These are phyloP conservation scores for Phyllosticta paracitricarpa DNA, from an alignment of 2,329 filamentous ascomycete species.

Conservation along the genomic window DNA sequence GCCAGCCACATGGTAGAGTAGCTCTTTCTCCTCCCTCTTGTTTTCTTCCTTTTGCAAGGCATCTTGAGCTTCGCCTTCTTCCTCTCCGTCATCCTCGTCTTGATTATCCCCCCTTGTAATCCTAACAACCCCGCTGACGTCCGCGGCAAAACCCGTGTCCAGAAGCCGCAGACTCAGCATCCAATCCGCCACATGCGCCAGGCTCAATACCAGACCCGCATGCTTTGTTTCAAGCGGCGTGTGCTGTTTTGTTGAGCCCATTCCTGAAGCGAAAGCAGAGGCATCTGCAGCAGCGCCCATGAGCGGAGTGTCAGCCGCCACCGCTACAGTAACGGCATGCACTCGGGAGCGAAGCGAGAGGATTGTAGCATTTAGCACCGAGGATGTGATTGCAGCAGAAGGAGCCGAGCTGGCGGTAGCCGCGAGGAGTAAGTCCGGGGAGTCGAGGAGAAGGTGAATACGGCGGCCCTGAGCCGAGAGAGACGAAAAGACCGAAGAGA, in stretches of 20 bases:
- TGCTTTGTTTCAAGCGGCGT: slow-evolving; percentile 62
- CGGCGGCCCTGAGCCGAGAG: slow-evolving; percentile 14
- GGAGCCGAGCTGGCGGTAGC: slow-evolving; percentile 20
- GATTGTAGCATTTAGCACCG: slow-evolving; percentile 19
- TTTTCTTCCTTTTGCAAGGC: slow-evolving; percentile 17
- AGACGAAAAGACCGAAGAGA: slow-evolving; percentile 15
- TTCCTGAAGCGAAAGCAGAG: slow-evolving; percentile 17
- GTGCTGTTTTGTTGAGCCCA: slow-evolving; percentile 20
- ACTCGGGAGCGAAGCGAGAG: slow-evolving; percentile 39
- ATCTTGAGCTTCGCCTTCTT: slow-evolving; percentile 14
- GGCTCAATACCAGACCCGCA: slow-evolving; percentile 57
- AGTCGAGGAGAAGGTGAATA: slow-evolving; percentile 36
- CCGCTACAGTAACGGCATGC: slow-evolving; percentile 55
- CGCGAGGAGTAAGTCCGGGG: slow-evolving; percentile 34
- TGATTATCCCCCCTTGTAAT: slow-evolving; percentile 51
- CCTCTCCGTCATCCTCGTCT: slow-evolving; percentile 27
- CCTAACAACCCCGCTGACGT: slow-evolving; percentile 81
- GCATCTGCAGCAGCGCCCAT: slow-evolving; percentile 38
- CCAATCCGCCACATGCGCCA: slow-evolving; percentile 65
- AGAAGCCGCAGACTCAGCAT: slow-evolving; percentile 64
- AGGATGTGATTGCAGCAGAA: slow-evolving; percentile 13
- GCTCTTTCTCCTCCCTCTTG: slow-evolving; percentile 50
- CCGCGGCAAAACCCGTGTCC: slow-evolving; percentile 79
- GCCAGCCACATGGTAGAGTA: slow-evolving; percentile 68
- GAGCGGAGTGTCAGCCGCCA: slow-evolving; percentile 67